Base-by-base conservation (phyloP, 768 basidiomycete genomes). In the Panus rudis region DNA sequence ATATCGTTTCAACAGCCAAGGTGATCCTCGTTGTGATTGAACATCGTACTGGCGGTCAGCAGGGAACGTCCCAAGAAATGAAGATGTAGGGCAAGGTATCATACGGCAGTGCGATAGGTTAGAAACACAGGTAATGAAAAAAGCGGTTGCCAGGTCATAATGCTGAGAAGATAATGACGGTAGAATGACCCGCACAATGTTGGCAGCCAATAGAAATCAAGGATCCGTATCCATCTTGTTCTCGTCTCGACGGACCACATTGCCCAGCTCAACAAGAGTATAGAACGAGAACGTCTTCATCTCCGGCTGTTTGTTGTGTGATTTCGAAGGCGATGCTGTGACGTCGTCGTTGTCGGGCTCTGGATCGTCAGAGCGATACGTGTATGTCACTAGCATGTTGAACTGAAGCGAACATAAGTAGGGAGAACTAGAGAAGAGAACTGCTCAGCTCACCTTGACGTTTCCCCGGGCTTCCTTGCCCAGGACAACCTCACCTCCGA, bases 311-410 rank as follows among this genome's bases (percentile, higher is more conserved):
- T 78, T 77, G 37, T 64, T 59, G 45, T 54, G 52, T 34, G 52
- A 24, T 13, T 52, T 65, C 13, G 66, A 67, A 7, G 62, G 64
- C n/a, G 63, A 68, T 39, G 53, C 67, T 20, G 13, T n/a, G 13
- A 32, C 48, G 6, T 45, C 74, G 74, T 75, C 77, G 47, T 78
- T 75, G 41, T 83, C 81, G 1, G 78, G 76, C 2, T 78, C 70
- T 19, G 81, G 73, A 47, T 96, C 93, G 55, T 98, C 94, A 0
- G 90, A 84, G 25, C 86, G 78, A 60, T 98, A 99, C 0, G 92
- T 94, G 62, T 91, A 97, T 3, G 90, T 79, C 2, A 99, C 84
- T 48, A 92, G 75, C 78, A 98, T 83, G 54, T 92, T 92, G 61
- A 92, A 92, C 93, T 97, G 60, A 4, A 37, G 6, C 14, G 31